Evolutionary conservation across 2,329 filamentous ascomycete species (phyloP), one percentile per base, ranked within the genome.

Genomic region (Penicillium italicum): DNA sequence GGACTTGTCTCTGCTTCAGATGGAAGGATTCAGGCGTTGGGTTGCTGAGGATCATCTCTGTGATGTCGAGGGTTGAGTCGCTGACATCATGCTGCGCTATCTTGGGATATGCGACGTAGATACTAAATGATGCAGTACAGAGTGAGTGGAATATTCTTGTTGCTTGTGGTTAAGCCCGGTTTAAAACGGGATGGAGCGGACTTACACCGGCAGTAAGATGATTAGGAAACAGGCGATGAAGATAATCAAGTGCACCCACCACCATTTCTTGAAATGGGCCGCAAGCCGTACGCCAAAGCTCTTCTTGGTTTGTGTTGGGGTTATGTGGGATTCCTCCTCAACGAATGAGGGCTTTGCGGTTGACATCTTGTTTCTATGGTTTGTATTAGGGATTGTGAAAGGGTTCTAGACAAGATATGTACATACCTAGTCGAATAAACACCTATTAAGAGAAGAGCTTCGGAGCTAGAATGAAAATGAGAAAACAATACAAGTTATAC

Each of bases 31-130:
- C 68, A 1, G 80, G 68, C 0, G 74, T 71, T 7, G 84, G 82
- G 14, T 81, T 67, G 16, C 74, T 76, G 58, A 85, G 79, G 37
- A 76, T 63, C 66, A 84, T 76, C n/a, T 72, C 69, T 1, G 73
- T 78, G 57, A 85, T 74, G 30, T 76, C 71, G 26, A 86, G 70
- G 4, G 72, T 77, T 1, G 83, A 79, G 31, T 76, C 69, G 62
- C 83, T 77, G 62, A 86, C 77, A 48, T 79, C 77, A 38, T 69
- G 56, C 62, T 85, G 83, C 33, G 82, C 82, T 55, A 82, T 82
- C 31, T 79, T 77, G 18, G 83, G 83, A 63, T 85, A 82, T 3
- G 69, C 83, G 49, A 85, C 83, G 63, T 79, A 86, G 44, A 85
- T 75, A 37, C 81, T 82, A 60, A 28, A 40, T 16, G 34, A 41